Evolutionary conservation across 345 rosid species (phyloP), one percentile per base, ranked within the genome.

Genomic region (Bruguiera sexangula): DNA sequence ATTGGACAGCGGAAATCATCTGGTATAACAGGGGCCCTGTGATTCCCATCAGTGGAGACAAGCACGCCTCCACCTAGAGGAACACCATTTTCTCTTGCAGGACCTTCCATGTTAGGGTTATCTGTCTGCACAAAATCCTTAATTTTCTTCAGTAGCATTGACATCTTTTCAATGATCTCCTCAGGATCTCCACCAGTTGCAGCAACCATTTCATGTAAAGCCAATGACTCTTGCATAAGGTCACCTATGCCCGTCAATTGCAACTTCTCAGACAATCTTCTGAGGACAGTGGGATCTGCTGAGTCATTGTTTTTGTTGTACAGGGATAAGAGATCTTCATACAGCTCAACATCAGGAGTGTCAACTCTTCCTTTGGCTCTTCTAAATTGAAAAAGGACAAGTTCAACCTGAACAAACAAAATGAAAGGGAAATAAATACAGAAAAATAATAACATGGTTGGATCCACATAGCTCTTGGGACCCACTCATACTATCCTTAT

Each of bases 1-100:
- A 95, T 95, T 21, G 99, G 97, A 79, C 99, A 95, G 52, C 99
- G 99, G 80, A 92, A 95, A 81, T 92, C 99, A 71, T 89, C 96
- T 11, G 99, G 97, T 71, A 95, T 83, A 73, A 86, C 89, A 0
- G 88, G 88, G 22, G 82, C 76, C 75, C 82, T 90, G 76, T 81
- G 91, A 80, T 78, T 89, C 56, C 76, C 85, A 50, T 85, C 89
- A 1, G 70, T 69, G 56, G 86, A 80, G 67, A 90, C 79, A 64
- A 83, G 91, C 57, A 89, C 97, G 39, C 80, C 77, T 43, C 82
- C 73, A 66, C 86, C 69, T 8, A 82, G 79, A 61, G 79, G 81
- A 69, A 62, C 71, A 63, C 75, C 74, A 43, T 80, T 84, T 59
- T 78, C 86, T 37, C 81, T 73, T 10, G 74, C 57, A 34, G 85